Evolutionary conservation across 2,329 filamentous ascomycete species (phyloP).

Genomic region (Ceratocystis albifundus): DNA sequence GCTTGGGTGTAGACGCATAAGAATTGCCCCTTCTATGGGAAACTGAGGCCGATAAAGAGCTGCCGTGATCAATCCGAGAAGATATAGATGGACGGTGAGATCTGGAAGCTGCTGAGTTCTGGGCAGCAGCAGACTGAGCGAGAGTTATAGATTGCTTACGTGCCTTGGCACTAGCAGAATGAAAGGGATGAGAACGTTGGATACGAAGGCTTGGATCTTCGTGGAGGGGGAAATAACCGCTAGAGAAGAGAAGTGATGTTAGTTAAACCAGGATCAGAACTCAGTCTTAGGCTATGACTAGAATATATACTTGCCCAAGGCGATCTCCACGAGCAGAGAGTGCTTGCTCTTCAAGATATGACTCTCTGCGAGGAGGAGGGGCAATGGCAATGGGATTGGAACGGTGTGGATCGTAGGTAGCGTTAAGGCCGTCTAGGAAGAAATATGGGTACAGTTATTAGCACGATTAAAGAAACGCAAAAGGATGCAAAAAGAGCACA

Average conservation of each 20-base stretch:
- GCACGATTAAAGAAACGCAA: background rate
- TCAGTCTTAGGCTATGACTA: background rate
- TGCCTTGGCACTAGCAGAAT: slow-evolving; percentile 25
- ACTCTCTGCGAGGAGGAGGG: slow-evolving; percentile 15
- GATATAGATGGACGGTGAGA: background rate
- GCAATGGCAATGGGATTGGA: slow-evolving; percentile 42
- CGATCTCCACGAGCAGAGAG: slow-evolving; percentile 49
- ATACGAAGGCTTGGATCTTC: slow-evolving; percentile 41
- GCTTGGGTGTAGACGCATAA: background rate
- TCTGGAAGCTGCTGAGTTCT: slow-evolving; percentile 2
- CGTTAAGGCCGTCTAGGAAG: slow-evolving; percentile 1
- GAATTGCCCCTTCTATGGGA: slow-evolving; percentile 7
- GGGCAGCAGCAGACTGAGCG: slow-evolving; percentile 18
- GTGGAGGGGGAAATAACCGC: slow-evolving; percentile 50
- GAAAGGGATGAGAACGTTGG: slow-evolving; percentile 43
- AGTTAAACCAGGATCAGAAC: background rate
- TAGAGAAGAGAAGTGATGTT: slow-evolving; percentile 27
- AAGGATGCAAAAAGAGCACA: background rate
- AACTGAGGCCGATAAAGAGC: slow-evolving; percentile 12
- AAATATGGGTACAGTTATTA: background rate
- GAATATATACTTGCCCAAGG: slow-evolving; percentile 39
- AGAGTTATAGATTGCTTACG: slow-evolving; percentile 21
- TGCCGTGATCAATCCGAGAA: slow-evolving; percentile 9
- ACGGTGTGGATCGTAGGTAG: slow-evolving; percentile 28
- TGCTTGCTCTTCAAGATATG: slow-evolving; percentile 30